Conservation (phyloP, 2,329 filamentous ascomycete genomes). For the Aschersonia sp. region DNA sequence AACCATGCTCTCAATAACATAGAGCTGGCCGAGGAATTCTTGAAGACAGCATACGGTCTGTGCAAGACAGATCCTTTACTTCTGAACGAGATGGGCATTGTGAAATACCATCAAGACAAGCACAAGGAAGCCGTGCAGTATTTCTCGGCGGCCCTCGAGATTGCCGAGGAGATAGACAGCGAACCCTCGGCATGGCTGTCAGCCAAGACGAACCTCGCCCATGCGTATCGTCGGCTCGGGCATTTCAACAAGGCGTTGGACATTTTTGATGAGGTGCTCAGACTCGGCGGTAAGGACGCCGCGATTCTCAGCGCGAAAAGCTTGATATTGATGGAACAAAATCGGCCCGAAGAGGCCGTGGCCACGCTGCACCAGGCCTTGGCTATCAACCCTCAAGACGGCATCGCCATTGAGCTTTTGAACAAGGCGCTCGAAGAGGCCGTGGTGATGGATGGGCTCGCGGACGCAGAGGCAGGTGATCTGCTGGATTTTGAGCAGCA, state of each 20-base stretch:
- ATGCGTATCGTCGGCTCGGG: slow-evolving; percentile 64
- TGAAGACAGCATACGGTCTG: slow-evolving; percentile 73
- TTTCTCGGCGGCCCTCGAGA: slow-evolving; percentile 62
- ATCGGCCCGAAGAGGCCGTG: slow-evolving; percentile 61
- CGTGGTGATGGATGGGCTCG: slow-evolving; percentile 27
- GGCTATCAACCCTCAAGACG: slow-evolving; percentile 64
- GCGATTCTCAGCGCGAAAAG: slow-evolving; percentile 72
- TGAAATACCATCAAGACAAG: slow-evolving; percentile 84
- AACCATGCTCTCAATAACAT: slow-evolving; percentile 94
- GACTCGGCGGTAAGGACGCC: slow-evolving; percentile 66
- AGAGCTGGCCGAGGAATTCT: slow-evolving; percentile 82
- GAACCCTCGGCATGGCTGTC: slow-evolving; percentile 72
- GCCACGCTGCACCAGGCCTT: slow-evolving; percentile 73
- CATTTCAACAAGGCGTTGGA: slow-evolving; percentile 56
- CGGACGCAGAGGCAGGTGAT: slow-evolving; percentile 30
- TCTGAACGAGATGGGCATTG: slow-evolving; percentile 88
- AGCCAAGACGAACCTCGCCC: slow-evolving; percentile 76
- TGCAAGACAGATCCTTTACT: slow-evolving; percentile 79
- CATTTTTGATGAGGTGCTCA: slow-evolving; percentile 76
- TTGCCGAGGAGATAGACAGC: slow-evolving; percentile 68
- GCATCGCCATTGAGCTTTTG: slow-evolving; percentile 65
- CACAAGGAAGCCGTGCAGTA: slow-evolving; percentile 60
- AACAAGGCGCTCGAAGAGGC: slow-evolving; percentile 56
- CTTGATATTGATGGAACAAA: slow-evolving; percentile 67
- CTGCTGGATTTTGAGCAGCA: slow-evolving; percentile 36